These are phyloP conservation scores for Ulmus americana DNA, from an alignment of 331 rosid species.

Conservation along the genomic window DNA sequence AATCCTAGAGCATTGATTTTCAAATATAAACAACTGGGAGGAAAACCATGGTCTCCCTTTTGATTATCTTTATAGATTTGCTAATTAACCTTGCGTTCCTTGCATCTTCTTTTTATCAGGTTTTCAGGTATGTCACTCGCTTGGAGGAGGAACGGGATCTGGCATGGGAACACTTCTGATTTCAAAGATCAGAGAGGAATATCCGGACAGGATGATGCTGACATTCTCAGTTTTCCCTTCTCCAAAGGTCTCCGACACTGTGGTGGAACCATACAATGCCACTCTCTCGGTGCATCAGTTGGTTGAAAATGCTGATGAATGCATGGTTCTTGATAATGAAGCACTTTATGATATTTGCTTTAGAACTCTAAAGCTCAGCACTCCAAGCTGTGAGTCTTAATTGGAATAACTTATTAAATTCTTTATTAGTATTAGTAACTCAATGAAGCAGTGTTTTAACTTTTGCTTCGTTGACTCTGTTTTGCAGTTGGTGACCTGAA, in stretches of 20 bases:
- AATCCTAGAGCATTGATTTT: too few species aligned
- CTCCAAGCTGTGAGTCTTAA: slow-evolving; percentile 66
- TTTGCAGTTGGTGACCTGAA: slow-evolving; percentile 71
- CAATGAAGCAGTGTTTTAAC: background rate
- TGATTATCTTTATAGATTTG: background rate
- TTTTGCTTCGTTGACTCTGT: background rate
- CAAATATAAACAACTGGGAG: too few species aligned
- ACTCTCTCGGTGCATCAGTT: slow-evolving; percentile 75
- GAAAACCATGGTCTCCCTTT: too few species aligned
- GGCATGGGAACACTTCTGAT: slow-evolving; percentile 84
- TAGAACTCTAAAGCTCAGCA: slow-evolving; percentile 78
- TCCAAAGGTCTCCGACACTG: slow-evolving; percentile 85
- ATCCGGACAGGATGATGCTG: slow-evolving; percentile 83
- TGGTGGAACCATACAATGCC: slow-evolving; percentile 86
- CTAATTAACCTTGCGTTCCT: background rate
- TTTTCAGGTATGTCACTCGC: slow-evolving; percentile 83
- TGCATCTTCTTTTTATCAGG: slow-evolving; percentile 34
- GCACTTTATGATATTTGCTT: slow-evolving; percentile 87
- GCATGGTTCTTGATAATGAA: slow-evolving; percentile 86
- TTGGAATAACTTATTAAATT: background rate
- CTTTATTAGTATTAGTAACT: background rate
- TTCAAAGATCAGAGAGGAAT: slow-evolving; percentile 83
- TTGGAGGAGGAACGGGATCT: slow-evolving; percentile 86
- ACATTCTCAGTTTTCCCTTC: slow-evolving; percentile 85
- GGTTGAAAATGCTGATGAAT: slow-evolving; percentile 84